Evolutionary conservation across 2,329 filamentous ascomycete genomes (phyloP), one percentile per base, ranked within the genome.

Genomic region (Aureobasidium sp.): DNA sequence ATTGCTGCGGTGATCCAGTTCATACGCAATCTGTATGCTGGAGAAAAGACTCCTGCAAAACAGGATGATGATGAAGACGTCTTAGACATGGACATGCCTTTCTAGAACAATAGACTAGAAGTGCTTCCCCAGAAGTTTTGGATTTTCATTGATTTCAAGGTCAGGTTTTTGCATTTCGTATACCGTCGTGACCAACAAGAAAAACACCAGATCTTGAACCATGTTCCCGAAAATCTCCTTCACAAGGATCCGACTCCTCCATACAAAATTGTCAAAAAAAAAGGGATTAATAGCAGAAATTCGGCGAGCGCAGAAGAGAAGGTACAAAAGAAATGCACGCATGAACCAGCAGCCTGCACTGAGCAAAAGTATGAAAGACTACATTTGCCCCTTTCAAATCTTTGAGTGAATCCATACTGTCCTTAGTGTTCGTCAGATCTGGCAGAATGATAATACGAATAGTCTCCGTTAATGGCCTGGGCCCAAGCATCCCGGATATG

Each of bases 1-100:
- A 81, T 84, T 19, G 84, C 85, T 74, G 85, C 84, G 29, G 70
- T 94, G 58, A 82, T 85, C 4, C 80, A 77, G 1, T 94, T 90
- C 64, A 80, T 93, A 41, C 75, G 73, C 60, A 75, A 78, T 57
- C 68, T 70, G 41, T 57, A 79, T 59, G 71, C 74, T 48, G 67
- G 62, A 32, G 59, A 59, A 4, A 65, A 69, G 29, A 60, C 56
- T 12, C 39, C 44, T 3, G 59, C 58, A 24, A 56, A 57, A 29
- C 61, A 65, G 38, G 64, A 65, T 37, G 63, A 68, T 56, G 58
- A 70, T 51, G 79, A 81, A 61, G 79, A 82, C 54, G 79, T 77
- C 1, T 79, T 82, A 62, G 80, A 85, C 68, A 85, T 85, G 82
- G 81, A 84, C 68, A 66, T 85, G 59, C 82, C 83, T 1, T 85